Conservation (phyloP, 192 early-diverging fungal genomes). For the Coemansia pectinata region DNA sequence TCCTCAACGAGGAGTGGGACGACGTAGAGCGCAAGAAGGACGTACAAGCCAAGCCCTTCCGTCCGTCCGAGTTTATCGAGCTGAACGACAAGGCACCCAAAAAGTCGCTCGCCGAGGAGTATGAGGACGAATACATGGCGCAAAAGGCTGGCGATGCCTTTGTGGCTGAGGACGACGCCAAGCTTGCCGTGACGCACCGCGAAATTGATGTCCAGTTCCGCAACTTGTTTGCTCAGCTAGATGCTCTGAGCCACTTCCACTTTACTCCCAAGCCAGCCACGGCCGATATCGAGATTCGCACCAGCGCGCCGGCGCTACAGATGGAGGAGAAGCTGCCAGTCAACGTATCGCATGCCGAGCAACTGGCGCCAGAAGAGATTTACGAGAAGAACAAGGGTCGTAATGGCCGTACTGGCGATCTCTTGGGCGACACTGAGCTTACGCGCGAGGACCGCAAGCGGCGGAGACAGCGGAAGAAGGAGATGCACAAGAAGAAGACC, state of each 20-base stretch:
- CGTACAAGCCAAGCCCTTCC: slow-evolving; percentile 67
- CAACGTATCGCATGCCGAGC: slow-evolving; percentile 74
- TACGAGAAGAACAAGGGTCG: slow-evolving; percentile 70
- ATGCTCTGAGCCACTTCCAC: slow-evolving; percentile 94
- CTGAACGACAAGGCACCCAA: slow-evolving; percentile 83
- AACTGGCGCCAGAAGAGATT: slow-evolving; percentile 89
- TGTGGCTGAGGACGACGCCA: slow-evolving; percentile 62
- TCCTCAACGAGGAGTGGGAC: slow-evolving; percentile 86
- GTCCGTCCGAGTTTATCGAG: slow-evolving; percentile 74
- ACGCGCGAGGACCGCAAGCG: slow-evolving; percentile 74
- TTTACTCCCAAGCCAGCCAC: slow-evolving; percentile 80
- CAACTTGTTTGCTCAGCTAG: slow-evolving; percentile 79
- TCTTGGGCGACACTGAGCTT: slow-evolving; percentile 80
- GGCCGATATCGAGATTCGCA: slow-evolving; percentile 76
- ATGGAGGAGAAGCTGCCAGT: slow-evolving; percentile 97
- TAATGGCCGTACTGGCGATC: slow-evolving; percentile 54
- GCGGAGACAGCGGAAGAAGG: slow-evolving; percentile 68
- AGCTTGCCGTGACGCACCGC: slow-evolving; percentile 80
- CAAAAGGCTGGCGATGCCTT: slow-evolving; percentile 54
- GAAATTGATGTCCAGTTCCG: slow-evolving; percentile 79
- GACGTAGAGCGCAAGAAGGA: slow-evolving; percentile 92
- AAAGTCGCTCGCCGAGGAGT: slow-evolving; percentile 87
- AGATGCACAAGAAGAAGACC: slow-evolving; percentile 62
- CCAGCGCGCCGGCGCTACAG: slow-evolving; percentile 78
- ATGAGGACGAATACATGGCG: slow-evolving; percentile 87